Base-by-base conservation (phyloP, 2,329 filamentous ascomycete species). In the Catunica adiposa region DNA sequence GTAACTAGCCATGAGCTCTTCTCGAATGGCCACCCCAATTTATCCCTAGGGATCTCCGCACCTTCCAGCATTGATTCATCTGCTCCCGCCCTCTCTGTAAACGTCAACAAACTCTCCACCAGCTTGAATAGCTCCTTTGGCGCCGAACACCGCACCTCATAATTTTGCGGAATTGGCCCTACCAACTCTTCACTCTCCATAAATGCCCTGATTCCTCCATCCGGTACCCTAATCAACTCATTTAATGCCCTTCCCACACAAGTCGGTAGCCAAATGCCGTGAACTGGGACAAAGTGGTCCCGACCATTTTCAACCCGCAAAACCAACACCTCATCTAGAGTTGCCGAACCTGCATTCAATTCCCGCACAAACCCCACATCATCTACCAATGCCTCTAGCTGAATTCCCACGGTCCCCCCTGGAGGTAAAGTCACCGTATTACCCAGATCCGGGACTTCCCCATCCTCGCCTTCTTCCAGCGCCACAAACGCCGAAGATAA, bases 121-220 rank as follows among this genome's bases (percentile, higher is more conserved):
- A 98, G 77, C 64, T 83, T 83, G 69, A 95, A 94, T 7, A 97
- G 74, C 67, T 96, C 90, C 59, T 86, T 82, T 0, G 92, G 90
- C 1, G 89, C 89, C 9, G 89, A 90, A 65, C 84, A 83, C 64
- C 80, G 80, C 60, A 86, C 77, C 58, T 75, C 78, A 40, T 69
- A 74, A 63, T 71, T 74, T 62, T 74, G 77, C 50, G 71, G 73
- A 58, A 77, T 83, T 60, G 72, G 70, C 1, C 73, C 74, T 2
- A 68, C 66, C 14, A 71, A 70, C 5, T 64, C 62, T 22, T 64
- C 64, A 3, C 66, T 64, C 17, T 63, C 60, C 38, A 71, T 60
- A 40, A 82, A 74, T 6, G 66, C 70, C 20, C 88, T 73, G 57
- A 85, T 85, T 3, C 92, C 84, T 3, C 89, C 88, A 9, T 77